These are phyloP conservation scores for Microascus cirrosus DNA, from an alignment of 2,329 filamentous ascomycete genomes.

Conservation along the genomic window DNA sequence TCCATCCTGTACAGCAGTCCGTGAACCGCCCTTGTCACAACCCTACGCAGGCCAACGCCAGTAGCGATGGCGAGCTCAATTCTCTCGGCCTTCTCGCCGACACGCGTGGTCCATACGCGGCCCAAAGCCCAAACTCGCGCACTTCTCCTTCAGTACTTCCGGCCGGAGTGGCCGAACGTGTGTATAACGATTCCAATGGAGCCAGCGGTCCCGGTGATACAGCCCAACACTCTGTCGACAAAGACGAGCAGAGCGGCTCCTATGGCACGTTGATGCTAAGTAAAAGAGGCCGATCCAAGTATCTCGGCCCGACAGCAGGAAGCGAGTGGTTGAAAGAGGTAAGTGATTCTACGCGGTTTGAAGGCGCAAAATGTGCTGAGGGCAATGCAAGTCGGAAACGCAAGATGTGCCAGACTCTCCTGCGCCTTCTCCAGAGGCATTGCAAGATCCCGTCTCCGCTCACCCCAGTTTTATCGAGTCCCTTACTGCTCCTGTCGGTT, in stretches of 20 bases:
- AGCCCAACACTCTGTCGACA: not conserved
- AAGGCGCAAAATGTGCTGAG: not conserved
- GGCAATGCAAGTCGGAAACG: not conserved
- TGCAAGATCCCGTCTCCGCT: not conserved
- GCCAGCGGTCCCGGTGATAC: not conserved
- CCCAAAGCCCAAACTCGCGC: not conserved
- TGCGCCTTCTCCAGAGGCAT: not conserved
- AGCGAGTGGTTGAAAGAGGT: not conserved
- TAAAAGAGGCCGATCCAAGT: not conserved
- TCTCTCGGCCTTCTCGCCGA: not conserved
- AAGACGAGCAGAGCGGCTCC: not conserved
- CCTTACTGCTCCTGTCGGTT: not conserved
- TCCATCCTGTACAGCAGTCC: not conserved
- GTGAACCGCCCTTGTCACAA: not conserved
- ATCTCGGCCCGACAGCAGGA: not conserved
- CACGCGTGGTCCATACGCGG: not conserved
- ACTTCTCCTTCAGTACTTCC: not conserved
- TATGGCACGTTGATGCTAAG: not conserved
- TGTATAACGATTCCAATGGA: not conserved
- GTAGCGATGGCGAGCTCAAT: not conserved
- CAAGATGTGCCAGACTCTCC: not conserved
- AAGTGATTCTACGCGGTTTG: not conserved
- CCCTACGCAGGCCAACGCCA: not conserved
- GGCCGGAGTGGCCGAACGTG: not conserved
- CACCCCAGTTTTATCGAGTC: not conserved